Base-by-base conservation (phyloP, 2,329 filamentous ascomycete species). In the Sclerotinia trifoliorum region DNA sequence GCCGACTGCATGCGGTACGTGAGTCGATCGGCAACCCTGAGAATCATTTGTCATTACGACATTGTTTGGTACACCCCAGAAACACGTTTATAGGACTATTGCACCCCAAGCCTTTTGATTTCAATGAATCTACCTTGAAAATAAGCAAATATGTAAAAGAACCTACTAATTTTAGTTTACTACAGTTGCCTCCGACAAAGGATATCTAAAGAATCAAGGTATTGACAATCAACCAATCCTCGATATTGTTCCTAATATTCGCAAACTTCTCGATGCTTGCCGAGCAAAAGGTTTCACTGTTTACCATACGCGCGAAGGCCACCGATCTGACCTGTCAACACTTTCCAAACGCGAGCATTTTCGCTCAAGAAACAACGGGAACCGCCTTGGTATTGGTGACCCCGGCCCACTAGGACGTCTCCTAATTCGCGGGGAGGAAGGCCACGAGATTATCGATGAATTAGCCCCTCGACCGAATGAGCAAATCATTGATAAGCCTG, bases 341-440 rank as follows among this genome's bases (percentile, higher is more conserved):
- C 80, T 88, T 0, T 83, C 84, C 0, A 78, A 80, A 15, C 79
- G 86, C n/a, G 86, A 88, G 74, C 75, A 75, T 2, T 82, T 81
- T 62, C 81, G 86, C 4, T 85, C 83, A 52, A 79, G 79, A 17
- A 84, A 87, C 68, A 86, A 86, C 71, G 72, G 79, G 5, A 80
- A 80, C 0, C 80, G 81, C 10, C 72, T 84, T n/a, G 83, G 83
- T 0, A 86, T 88, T 57, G 78, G 78, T 17, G 76, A 78, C 82
- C 81, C 70, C 19, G 86, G 86, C 0, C 85, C 85, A 1, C 75
- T 88, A 56, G 86, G 86, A 0, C 82, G 83, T n/a, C 80, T 88
- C 2, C 77, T 89, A 5, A 79, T 88, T 32, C 82, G 86, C 26
- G 86, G 86, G 0, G 83, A 88, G 72, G 73, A 78, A 29, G 86